Percentiles rank a stretch among this genome's conserved stretches.
Conservation (phyloP, 2,329 filamentous ascomycete species). For the Mariannaea elegans region DNA sequence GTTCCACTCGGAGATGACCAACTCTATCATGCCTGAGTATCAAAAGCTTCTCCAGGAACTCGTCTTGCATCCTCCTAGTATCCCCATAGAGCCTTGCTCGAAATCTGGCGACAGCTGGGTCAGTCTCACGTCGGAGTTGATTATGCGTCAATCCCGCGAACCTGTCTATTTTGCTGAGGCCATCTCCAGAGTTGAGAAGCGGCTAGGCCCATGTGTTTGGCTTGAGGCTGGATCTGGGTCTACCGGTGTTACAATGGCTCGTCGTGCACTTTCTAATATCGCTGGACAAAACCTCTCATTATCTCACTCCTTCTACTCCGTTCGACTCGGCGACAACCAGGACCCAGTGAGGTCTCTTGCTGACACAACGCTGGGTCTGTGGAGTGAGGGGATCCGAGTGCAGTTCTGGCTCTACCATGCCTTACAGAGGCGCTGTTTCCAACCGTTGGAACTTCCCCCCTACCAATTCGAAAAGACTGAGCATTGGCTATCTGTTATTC, state of each 20-base stretch:
- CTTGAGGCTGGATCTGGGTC: conserved; percentile 27
- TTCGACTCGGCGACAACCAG: too few relatives aligned
- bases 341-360: too few relatives aligned
- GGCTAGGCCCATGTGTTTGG: conserved; percentile 22
- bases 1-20: conserved; percentile 26
- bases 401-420: not conserved
- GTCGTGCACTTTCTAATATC: too few relatives aligned
- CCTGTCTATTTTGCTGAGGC: conserved; percentile 28
- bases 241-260: conserved; percentile 26
- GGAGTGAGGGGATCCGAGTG: too few relatives aligned
- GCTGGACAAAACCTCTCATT: too few relatives aligned
- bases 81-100: conserved; percentile 20
- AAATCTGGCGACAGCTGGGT: conserved; percentile 4
- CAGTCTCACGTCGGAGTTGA: not conserved
- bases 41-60: too few relatives aligned
- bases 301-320: too few relatives aligned
- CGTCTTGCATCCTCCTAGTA: too few relatives aligned
- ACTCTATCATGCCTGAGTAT: conserved; percentile 20
- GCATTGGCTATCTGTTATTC: too few relatives aligned
- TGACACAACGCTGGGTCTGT: too few relatives aligned
- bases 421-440: not conserved
- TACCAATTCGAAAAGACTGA: not conserved
- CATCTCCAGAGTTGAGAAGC: conserved; percentile 15
- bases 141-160: conserved; percentile 25
- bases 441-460: not conserved